Base-by-base conservation (phyloP, 2,329 filamentous ascomycete species). In the Xylariaceae sp. region DNA sequence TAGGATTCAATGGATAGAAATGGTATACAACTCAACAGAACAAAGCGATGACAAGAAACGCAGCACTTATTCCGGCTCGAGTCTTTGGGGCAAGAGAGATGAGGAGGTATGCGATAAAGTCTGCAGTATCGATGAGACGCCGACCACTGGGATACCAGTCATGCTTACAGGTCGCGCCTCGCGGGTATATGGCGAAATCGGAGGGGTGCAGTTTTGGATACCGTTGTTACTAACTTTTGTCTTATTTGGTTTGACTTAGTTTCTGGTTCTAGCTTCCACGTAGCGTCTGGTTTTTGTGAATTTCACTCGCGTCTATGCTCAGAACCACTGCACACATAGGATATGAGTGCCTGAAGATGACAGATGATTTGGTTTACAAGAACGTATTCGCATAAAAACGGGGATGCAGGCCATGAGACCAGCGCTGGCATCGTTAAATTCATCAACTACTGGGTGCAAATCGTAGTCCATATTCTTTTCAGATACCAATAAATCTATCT, bases 1-100 rank as follows among this genome's bases (percentile, higher is more conserved):
- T 28, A 38, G 34, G 61, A 74, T 86, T 16, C 78, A 83, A 69
- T 86, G 81, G 82, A 76, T 85, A 42, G 80, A 86, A 61, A 73
- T 86, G 67, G 73, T 81, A 18, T 85, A 79, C 61, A 80, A 81
- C 57, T 65, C 61, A 13, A 76, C 70, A 9, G 57, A 53, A 22
- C 42, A 47, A 11, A 48, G 54, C 16, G 56, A 51, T 3, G 55
- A 50, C 28, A 50, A 51, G 7, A 61, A 56, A 43, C 55, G 52
- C 33, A 40, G 36, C 36, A 31, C 47, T 11, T 22, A 43, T 19
- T 28, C n/a, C 3, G 28, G 41, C 7, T 43, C 17, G 28, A 31
- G 17, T 2, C 47, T 44, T 5, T 44, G 47, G 6, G 36, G 47
- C 16, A 42, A 60, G 28, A 57, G 58, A 45, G 60, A 54, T 28